Base-by-base conservation (phyloP, 2,329 filamentous ascomycete species). In the Lachnellula suecica region DNA sequence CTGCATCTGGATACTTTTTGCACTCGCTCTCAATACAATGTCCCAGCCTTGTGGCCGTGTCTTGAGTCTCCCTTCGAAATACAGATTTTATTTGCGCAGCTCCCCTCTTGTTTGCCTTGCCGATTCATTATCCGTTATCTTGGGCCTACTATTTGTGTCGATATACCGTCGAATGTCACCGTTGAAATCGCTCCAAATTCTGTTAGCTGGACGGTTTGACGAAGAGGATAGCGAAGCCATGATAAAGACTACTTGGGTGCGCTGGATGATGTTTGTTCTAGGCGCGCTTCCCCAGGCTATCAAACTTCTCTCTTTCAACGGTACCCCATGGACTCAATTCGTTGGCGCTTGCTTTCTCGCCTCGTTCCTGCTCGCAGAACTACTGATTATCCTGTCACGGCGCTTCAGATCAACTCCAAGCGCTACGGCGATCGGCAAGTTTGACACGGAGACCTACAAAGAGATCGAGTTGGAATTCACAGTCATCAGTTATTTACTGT, bases 11-110 rank as follows among this genome's bases (percentile, higher is more conserved):
- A 51, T 47, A 1, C 47, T 62, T 0, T 22, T 60, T 1, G 43
- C 54, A 19, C 44, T 61, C 10, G 59, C 50, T 3, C 43, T 56
- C 6, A 61, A 56, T 34, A 41, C 48, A 19, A 62, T 61, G 51
- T 53, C 57, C n/a, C 51, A 57, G 27, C 54, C 55, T 11, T 54
- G 57, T 15, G 51, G 53, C 1, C 43, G 35, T 41, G 37, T 59
- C 1, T 45, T 38, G 24, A 50, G 52, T 9, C 38, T 52, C 9
- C 45, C 58, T 24, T 45, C 44, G 13, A 40, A 50, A 13, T 57
- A 58, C 44, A 40, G 58, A 20, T 55, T 52, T n/a, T 40, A 52
- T 23, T 22, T 59, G 11, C 48, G 53, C 5, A 52, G 53, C 41
- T 60, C 53, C 2, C 59, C 59, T 1, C 34, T 59, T 9, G 24